Evolutionary conservation across 1,139 yeast species (phyloP).

Genomic region (Arxiozyma slooffiae): DNA sequence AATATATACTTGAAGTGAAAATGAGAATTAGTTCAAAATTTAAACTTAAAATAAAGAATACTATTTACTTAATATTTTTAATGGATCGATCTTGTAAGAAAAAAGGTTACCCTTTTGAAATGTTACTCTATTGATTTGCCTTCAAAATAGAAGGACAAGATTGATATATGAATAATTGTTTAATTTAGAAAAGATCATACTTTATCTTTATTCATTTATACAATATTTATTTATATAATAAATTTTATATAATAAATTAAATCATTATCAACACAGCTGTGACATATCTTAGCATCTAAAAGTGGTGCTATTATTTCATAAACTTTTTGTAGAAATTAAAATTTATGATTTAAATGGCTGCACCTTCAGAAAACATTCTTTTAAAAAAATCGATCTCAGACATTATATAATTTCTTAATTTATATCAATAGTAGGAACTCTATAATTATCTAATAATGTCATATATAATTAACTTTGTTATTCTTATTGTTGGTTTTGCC

Average conservation of each 20-base stretch:
- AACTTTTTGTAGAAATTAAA: too few species aligned
- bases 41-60: too few species aligned
- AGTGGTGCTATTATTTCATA: neutral
- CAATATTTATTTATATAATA: neutral
- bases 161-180: too few species aligned
- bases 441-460: conserved; percentile 1
- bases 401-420: too few species aligned
- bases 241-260: too few species aligned
- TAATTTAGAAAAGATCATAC: neutral
- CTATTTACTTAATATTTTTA: neutral
- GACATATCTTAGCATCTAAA: too few species aligned
- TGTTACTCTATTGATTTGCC: neutral
- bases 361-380: neutral
- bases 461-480: neutral
- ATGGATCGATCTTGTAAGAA: neutral
- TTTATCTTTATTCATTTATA: too few species aligned
- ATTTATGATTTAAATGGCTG: neutral
- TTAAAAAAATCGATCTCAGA: neutral
- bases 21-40: neutral
- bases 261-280: neutral
- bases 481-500: neutral
- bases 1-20: too few species aligned
- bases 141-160: neutral
- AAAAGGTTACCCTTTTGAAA: neutral
- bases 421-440: neutral